phyloP scores from a whole-genome alignment of 495 filamentous ascomycete species.

The Penicillium canescens region DNA sequence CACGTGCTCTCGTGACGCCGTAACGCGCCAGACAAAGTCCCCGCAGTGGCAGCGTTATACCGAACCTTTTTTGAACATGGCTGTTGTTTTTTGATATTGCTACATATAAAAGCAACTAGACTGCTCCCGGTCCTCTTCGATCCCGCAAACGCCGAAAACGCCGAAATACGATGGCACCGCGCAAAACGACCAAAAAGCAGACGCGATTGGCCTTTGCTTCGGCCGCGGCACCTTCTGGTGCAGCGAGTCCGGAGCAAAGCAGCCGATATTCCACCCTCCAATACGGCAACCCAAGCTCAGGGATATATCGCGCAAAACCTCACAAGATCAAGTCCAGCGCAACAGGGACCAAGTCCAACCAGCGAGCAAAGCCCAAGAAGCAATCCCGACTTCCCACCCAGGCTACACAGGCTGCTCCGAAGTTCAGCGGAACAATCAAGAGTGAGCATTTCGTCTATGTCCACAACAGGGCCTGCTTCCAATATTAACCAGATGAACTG shows the following conservation, averaged over 20 bases:
- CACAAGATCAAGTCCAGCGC: neutral
- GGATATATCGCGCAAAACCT: neutral
- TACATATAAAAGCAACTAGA: neutral
- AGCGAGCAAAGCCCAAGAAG: neutral
- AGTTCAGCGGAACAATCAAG: neutral
- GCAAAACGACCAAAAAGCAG: conserved; percentile 45
- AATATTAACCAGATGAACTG: conserved; percentile 3
- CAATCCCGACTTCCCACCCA: neutral
- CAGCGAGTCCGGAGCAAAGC: conserved; percentile 13
- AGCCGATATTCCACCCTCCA: conserved; percentile 38
- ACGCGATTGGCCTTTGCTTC: conserved; percentile 47
- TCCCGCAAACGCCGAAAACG: no score
- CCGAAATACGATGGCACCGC: conserved; percentile 30
- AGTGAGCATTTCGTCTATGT: neutral
- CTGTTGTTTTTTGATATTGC: neutral
- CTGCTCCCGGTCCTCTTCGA: no score
- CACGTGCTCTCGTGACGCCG: conserved; percentile 19
- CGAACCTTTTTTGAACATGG: conserved; percentile 2
- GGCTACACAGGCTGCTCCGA: neutral
- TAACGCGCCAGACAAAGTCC: conserved; percentile 1
- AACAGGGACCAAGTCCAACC: neutral
- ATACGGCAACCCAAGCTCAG: conserved; percentile 38
- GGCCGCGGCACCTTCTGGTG: conserved; percentile 17
- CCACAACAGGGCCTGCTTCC: neutral
- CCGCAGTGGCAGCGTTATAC: neutral